Base-by-base conservation (phyloP, 345 rosid genomes). In the Salix koriyanagi region DNA sequence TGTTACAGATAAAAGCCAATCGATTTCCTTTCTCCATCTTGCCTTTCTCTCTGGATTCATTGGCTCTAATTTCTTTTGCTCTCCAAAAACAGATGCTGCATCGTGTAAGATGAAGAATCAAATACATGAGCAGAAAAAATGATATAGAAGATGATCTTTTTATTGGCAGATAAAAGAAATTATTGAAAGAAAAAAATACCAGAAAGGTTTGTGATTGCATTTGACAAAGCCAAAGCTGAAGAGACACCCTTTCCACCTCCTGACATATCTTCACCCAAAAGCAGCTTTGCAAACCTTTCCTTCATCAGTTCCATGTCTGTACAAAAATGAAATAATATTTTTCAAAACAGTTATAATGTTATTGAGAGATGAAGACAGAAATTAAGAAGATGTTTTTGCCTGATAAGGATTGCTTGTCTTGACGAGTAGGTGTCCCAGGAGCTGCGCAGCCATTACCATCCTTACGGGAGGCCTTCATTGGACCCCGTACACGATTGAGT, bases 61-160 rank as follows among this genome's bases (percentile, higher is more conserved):
- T 0, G 98, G 97, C 82, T 92, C 97, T 26, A 94, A 50, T 75
- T 82, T 90, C 74, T 84, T 81, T 77, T 88, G 88, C 73, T 92
- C 98, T 18, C 97, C 97, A 18, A 94, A 94, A 77, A 92, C 82
- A 8, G 96, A 92, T 65, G 98, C 97, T 92, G 89, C 84, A 80
- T 77, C 48, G 7, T 9, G 13, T 42, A 42, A 42, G 46, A 9
- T 9, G 10, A 42, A 42, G 46, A 42, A 42, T 42, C 46, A 2
- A 10, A 12, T 11, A 42, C 13, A 46, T 46, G 52, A 46, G 6
- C 14, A 14, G 19, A 46, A 46, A 46, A 14, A 46, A 46, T 13
- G 18, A 14, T 15, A 14, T 14, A 46, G 52, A 46, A 46, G 52
- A 46, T 14, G 52, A 12, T 46, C 34, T 10, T 26, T 4, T 64